Evolutionary conservation across 768 basidiomycete species (phyloP).

Genomic region (Lenzites betulinus): DNA sequence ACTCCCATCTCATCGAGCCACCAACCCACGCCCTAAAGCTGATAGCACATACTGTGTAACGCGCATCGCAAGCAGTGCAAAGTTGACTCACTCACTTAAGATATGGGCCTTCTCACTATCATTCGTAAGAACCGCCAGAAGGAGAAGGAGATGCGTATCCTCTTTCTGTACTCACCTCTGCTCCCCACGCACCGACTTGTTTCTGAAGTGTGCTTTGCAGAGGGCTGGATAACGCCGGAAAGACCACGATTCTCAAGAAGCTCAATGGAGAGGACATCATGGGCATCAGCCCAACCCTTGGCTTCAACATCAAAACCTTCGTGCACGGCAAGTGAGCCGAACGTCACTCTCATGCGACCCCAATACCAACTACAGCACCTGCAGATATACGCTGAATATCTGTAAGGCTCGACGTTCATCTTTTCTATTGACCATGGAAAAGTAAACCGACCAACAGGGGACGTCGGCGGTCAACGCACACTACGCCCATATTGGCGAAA

Average conservation of each 20-base stretch:
- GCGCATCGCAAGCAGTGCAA: no score
- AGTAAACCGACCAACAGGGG: slow-evolving; percentile 69
- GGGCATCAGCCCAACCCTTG: slow-evolving; percentile 88
- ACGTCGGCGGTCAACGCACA: slow-evolving; percentile 95
- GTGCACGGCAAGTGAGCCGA: slow-evolving; percentile 76
- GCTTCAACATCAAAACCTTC: slow-evolving; percentile 99
- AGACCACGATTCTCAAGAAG: slow-evolving; percentile 97
- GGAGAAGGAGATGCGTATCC: slow-evolving; percentile 93
- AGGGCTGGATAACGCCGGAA: slow-evolving; percentile 97
- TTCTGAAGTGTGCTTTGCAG: slow-evolving; percentile 43
- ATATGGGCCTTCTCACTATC: slow-evolving; percentile 94
- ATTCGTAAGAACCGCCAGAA: slow-evolving; percentile 95
- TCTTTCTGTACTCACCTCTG: slow-evolving; percentile 72
- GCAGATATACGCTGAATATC: slow-evolving; percentile 77
- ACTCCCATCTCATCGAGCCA: neutral
- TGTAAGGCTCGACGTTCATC: slow-evolving; percentile 41
- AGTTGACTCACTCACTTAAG: no score
- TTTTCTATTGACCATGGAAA: no score
- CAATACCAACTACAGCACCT: neutral
- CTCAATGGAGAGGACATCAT: slow-evolving; percentile 90
- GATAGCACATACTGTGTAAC: neutral
- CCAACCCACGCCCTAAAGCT: neutral
- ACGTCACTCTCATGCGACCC: neutral
- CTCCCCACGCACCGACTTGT: neutral
- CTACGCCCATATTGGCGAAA: slow-evolving; percentile 98